Evolutionary conservation across 345 rosid species (phyloP).

Genomic region (Mangifera indica): DNA sequence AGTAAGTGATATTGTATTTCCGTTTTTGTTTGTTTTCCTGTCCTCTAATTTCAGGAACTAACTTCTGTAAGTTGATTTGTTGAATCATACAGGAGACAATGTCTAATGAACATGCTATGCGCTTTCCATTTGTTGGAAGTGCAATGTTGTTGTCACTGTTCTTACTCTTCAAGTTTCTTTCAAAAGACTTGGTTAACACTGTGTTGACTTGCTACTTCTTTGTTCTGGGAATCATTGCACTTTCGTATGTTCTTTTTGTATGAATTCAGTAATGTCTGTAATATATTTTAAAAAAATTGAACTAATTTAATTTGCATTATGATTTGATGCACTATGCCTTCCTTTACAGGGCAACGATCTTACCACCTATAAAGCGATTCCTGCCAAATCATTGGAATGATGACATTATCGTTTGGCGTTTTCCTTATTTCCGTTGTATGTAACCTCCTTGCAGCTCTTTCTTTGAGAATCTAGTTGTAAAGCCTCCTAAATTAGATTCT

Average conservation of each 20-base stretch:
- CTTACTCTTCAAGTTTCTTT: constrained; percentile 92
- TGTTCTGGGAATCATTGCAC: constrained; percentile 88
- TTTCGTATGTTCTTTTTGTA: constrained; percentile 66
- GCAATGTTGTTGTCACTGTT: constrained; percentile 93
- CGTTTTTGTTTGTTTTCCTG: neutral
- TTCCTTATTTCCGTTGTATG: constrained; percentile 85
- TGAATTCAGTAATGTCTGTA: constrained; percentile 8
- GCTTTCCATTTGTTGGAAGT: constrained; percentile 97
- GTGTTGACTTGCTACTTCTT: constrained; percentile 93
- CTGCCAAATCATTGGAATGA: constrained; percentile 88
- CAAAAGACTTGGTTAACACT: constrained; percentile 94
- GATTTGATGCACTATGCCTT: constrained; percentile 22
- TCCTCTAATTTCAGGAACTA: neutral
- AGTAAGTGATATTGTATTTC: constrained; percentile 35
- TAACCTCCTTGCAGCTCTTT: constrained; percentile 8
- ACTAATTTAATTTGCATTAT: neutral
- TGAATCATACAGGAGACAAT: constrained; percentile 75
- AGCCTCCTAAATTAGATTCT: neutral
- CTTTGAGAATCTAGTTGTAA: neutral
- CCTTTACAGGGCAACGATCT: constrained; percentile 73
- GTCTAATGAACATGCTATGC: constrained; percentile 99
- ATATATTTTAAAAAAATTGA: neutral
- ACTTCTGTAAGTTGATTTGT: constrained; percentile 9
- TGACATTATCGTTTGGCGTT: constrained; percentile 63
- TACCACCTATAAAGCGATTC: constrained; percentile 72